These are phyloP conservation scores for Verticillium nonalfalfae DNA, from an alignment of 2,329 filamentous ascomycete genomes.

Conservation along the genomic window DNA sequence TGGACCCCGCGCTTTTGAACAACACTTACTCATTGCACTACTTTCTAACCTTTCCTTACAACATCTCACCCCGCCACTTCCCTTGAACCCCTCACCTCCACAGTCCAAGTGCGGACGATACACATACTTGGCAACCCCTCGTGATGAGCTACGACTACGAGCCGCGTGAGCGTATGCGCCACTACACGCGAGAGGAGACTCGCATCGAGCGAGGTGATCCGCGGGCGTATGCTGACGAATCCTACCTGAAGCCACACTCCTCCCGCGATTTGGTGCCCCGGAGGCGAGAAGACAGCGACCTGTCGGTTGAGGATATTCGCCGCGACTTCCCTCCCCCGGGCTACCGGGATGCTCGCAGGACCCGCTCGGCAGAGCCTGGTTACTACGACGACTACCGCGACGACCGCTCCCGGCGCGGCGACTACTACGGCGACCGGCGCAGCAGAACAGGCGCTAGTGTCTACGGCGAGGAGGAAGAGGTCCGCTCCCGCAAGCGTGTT, in stretches of 20 bases:
- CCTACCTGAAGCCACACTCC: conserved; percentile 35
- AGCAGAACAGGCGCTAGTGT: conserved; percentile 45
- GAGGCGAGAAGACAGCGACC: conserved; percentile 64
- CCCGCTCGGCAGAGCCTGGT: conserved; percentile 57
- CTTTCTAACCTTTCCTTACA: background rate
- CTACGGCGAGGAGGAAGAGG: conserved; percentile 54
- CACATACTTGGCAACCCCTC: background rate
- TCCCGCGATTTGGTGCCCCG: conserved; percentile 50
- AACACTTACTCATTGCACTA: background rate
- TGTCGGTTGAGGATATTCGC: conserved; percentile 74
- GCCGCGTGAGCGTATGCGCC: conserved; percentile 32
- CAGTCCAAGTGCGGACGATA: background rate
- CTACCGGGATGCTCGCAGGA: conserved; percentile 47
- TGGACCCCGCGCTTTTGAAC: background rate
- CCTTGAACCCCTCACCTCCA: background rate
- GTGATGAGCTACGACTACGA: conserved; percentile 48
- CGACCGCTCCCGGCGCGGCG: conserved; percentile 36
- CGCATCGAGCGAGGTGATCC: conserved; percentile 45
- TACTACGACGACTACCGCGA: conserved; percentile 47
- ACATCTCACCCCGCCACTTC: background rate
- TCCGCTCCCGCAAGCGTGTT: conserved; percentile 39
- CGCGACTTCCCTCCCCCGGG: conserved; percentile 77
- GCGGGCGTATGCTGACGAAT: conserved; percentile 42
- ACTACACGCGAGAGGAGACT: conserved; percentile 48
- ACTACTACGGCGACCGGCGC: conserved; percentile 39